These are phyloP conservation scores for Mycena polygramma DNA, from an alignment of 768 basidiomycete genomes.

Conservation along the genomic window DNA sequence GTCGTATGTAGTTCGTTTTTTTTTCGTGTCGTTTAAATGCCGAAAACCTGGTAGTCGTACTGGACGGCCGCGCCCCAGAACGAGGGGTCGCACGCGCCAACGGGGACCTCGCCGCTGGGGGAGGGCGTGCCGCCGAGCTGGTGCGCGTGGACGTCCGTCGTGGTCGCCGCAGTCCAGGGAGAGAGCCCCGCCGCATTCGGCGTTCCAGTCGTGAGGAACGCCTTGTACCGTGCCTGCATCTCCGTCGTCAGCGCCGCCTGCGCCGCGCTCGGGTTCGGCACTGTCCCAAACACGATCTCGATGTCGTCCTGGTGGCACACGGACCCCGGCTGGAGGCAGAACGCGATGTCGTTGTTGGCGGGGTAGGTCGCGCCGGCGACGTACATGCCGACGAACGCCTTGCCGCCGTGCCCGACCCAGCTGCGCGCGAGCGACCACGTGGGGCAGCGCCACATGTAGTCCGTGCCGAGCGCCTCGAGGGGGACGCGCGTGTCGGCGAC, in stretches of 20 bases:
- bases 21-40: constrained; percentile 47
- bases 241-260: constrained; percentile 74
- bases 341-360: constrained; percentile 66
- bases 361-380: constrained; percentile 79
- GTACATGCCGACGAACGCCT: constrained; percentile 76
- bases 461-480: constrained; percentile 72
- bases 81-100: constrained; percentile 71
- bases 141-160: constrained; percentile 67
- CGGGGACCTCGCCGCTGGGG: constrained; percentile 55
- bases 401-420: constrained; percentile 75
- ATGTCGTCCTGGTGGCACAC: constrained; percentile 91
- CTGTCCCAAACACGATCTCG: constrained; percentile 78
- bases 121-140: constrained; percentile 66
- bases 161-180: constrained; percentile 67
- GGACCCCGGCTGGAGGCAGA: constrained; percentile 66
- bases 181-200: constrained; percentile 68
- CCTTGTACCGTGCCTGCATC: constrained; percentile 76
- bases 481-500: constrained; percentile 66
- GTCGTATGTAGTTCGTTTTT: not conserved
- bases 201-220: constrained; percentile 72
- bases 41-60: constrained; percentile 81
- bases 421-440: constrained; percentile 78
- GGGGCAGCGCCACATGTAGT: constrained; percentile 78
- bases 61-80: constrained; percentile 77
- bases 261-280: constrained; percentile 62